Evolutionary conservation across 2,329 filamentous ascomycete species (phyloP), one percentile per base, ranked within the genome.

Genomic region (Cordyceps farinosa): DNA sequence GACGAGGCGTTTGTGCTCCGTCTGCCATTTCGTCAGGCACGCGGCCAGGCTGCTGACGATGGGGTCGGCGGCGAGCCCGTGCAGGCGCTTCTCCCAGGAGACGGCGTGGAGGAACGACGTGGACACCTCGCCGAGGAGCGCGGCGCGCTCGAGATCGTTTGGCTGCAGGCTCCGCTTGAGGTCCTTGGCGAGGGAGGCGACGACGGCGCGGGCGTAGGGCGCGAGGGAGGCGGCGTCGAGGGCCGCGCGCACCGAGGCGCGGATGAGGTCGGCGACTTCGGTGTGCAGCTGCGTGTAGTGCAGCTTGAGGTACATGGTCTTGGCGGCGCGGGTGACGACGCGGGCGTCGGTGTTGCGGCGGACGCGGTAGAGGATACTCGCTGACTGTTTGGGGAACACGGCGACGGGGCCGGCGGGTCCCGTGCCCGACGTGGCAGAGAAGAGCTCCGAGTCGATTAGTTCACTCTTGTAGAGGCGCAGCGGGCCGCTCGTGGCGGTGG

Each of bases 351-450:
- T 62, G 64, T 85, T 89, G 47, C 86, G 84, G 0, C 75, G 85
- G 61, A 97, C 89, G 71, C 88, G 91, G 77, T 96, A 97, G 0
- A 94, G 78, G 10, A 97, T 76, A 15, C 89, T 90, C 1, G 91
- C 89, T 0, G 94, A 91, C 69, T 97, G 91, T 67, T 89, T 89
- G 0, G 89, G 86, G 69, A 94, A 96, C 3, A 97, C 83, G 52
- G 88, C 78, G 17, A 91, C 77, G 22, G 78, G 79, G 22, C 22
- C 60, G 68, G 74, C 76, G 7, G 85, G 79, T 3, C 82, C 73
- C 6, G 82, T 76, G 0, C 86, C 84, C 66, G 86, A 88, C 22
- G 84, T 78, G 0, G 90, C 84, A 15, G 85, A 81, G 65, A 90
- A 94, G 1, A 87, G 76, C 1, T 89, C 85, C 0, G 91, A 93